phyloP scores from a whole-genome alignment of 1,284 basidiomycete species.

The Ceratorhiza oryzae-sativae region DNA sequence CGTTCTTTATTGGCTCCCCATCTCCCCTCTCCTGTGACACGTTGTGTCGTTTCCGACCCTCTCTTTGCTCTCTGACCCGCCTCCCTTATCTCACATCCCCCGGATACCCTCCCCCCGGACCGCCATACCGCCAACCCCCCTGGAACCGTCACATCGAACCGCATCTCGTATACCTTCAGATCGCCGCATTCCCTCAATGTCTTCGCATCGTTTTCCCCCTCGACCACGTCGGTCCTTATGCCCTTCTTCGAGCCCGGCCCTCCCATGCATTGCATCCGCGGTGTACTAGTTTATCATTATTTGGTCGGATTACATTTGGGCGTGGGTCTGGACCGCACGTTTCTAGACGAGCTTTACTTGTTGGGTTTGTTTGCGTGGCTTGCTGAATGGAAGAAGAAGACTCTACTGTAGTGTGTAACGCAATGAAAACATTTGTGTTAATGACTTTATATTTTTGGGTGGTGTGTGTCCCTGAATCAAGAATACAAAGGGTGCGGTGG shows the following conservation, averaged over 20 bases:
- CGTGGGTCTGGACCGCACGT: conserved; percentile 37
- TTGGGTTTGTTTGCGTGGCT: background rate
- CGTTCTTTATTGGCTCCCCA: conserved; percentile 35
- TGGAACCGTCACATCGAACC: conserved; percentile 18
- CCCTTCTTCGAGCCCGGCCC: conserved; percentile 10
- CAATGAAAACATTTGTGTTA: conserved; percentile 39
- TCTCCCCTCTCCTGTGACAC: conserved; percentile 7
- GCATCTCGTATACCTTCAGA: conserved; percentile 22
- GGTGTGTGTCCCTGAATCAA: background rate
- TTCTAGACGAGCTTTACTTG: conserved; percentile 15
- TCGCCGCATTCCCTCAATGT: background rate
- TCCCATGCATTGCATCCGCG: conserved; percentile 4
- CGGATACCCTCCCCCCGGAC: conserved; percentile 34
- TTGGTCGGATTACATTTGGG: conserved; percentile 17
- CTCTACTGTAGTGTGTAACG: conserved; percentile 36
- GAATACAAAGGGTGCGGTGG: conserved; percentile 25
- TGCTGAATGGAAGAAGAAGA: conserved; percentile 12
- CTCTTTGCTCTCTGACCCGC: background rate
- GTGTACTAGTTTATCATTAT: conserved; percentile 35
- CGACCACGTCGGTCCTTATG: conserved; percentile 6
- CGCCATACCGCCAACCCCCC: background rate
- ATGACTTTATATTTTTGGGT: background rate
- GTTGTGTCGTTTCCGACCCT: conserved; percentile 2
- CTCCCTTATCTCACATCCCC: conserved; percentile 23
- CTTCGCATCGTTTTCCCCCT: conserved; percentile 19